These are phyloP conservation scores for Ceratocystis cacaofunesta DNA, from an alignment of 2,329 filamentous ascomycete genomes.

Conservation along the genomic window DNA sequence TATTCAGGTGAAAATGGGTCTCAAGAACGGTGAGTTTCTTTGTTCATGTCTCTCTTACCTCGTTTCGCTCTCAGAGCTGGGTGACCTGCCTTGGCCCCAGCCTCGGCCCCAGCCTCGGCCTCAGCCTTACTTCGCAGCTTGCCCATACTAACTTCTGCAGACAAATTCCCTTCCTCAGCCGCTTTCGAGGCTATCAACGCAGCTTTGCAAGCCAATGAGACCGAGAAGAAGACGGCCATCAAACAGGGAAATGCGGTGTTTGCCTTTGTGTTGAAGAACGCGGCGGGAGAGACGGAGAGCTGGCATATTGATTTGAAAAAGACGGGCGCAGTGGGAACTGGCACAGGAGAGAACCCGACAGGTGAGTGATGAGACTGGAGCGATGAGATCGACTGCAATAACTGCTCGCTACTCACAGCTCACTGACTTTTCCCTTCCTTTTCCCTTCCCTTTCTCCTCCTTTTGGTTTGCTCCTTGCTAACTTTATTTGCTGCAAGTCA, in stretches of 20 bases:
- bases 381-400: neutral
- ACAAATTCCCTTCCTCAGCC: constrained; percentile 73
- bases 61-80: neutral
- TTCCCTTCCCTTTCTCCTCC: neutral
- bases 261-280: constrained; percentile 85
- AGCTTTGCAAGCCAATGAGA: constrained; percentile 51
- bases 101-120: neutral
- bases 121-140: neutral
- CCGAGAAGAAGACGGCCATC: constrained; percentile 72
- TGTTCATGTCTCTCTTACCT: neutral
- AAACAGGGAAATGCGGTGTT: constrained; percentile 80
- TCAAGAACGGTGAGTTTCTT: constrained; percentile 12
- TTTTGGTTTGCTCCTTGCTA: neutral
- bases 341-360: constrained; percentile 64
- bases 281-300: constrained; percentile 58
- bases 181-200: constrained; percentile 81
- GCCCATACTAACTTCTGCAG: constrained; percentile 28
- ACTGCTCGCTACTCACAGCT: too few species aligned
- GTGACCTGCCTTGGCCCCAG: neutral
- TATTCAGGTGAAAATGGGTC: constrained; percentile 6
- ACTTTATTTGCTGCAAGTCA: constrained; percentile 42
- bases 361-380: constrained; percentile 38
- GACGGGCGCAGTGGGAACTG: constrained; percentile 66
- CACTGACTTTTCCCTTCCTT: neutral
- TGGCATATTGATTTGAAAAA: constrained; percentile 97